Evolutionary conservation across 2,329 filamentous ascomycete species (phyloP).

Genomic region (Hypoxylon sp.): DNA sequence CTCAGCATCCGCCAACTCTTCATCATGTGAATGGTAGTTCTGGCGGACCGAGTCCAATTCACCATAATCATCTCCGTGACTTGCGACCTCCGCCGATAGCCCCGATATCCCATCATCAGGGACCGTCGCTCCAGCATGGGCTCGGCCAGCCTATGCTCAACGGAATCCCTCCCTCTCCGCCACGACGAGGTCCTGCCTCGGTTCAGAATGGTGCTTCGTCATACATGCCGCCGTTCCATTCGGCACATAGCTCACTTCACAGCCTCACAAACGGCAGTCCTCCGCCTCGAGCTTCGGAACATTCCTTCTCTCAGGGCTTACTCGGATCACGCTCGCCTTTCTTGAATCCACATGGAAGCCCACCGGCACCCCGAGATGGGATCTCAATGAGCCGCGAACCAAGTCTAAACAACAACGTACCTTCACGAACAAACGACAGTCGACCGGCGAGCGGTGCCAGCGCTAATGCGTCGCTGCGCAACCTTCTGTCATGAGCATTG

Average conservation of each 20-base stretch:
- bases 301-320: conserved; percentile 62
- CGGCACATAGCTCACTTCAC: conserved; percentile 51
- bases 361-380: conserved; percentile 60
- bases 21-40: conserved; percentile 66
- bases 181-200: conserved; percentile 61
- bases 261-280: conserved; percentile 59
- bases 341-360: conserved; percentile 62
- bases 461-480: conserved; percentile 81
- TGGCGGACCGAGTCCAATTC: conserved; percentile 50
- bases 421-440: conserved; percentile 54
- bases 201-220: conserved; percentile 57
- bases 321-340: conserved; percentile 61
- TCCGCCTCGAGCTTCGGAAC: conserved; percentile 62
- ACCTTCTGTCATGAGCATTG: conserved; percentile 72
- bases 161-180: conserved; percentile 65
- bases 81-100: conserved; percentile 66
- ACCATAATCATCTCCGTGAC: conserved; percentile 58
- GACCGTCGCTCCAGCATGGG: conserved; percentile 61
- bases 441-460: conserved; percentile 75
- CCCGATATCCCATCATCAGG: conserved; percentile 60
- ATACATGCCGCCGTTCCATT: conserved; percentile 58
- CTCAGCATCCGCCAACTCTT: conserved; percentile 64
- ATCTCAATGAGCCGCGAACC: conserved; percentile 53
- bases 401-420: conserved; percentile 52
- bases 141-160: conserved; percentile 61